Evolutionary conservation across 116 monocot genomes (phyloP), one percentile per base, ranked within the genome.

Genomic region (Cymodocea nodosa): DNA sequence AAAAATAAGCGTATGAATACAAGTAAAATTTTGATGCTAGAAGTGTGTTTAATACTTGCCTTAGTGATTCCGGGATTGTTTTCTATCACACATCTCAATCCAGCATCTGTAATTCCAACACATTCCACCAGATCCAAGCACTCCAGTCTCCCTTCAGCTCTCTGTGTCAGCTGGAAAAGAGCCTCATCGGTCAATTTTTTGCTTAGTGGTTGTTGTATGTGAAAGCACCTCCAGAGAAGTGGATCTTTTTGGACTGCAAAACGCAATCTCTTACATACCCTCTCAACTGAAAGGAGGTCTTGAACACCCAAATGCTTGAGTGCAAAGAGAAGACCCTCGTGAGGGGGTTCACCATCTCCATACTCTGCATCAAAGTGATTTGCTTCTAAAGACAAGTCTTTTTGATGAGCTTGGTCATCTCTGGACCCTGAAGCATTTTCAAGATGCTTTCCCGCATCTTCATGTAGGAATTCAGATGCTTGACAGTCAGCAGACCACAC

Each of bases 261-360:
- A 23, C 54, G 55, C 37, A 81, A 48, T 7, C 77, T 73, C 64
- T 79, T 88, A 72, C 88, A 84, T 34, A 84, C 84, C 63, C 60
- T 73, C 59, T 88, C 81, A 9, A 77, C 74, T 2, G 81, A 74
- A 11, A 88, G 79, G 48, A 84, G 79, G 24, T 84, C 88, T 15
- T 56, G 61, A 48, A 84, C 49, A 5, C 68, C 82, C 70, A 84
- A 65, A 60, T 75, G 75, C 74, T 22, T 58, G 13, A 80, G 72
- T 15, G 75, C 71, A 56, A 71, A 75, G 0, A 68, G 15, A 35
- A 80, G 15, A 7, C 63, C 80, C 63, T 80, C 75, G 23, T 75
- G 75, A 40, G 63, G 68, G 4, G 40, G 25, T 5, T 44, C 23
- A 25, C 51, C 71, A 30, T 65, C 71, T 51, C n/a, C 51, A 65